Conservation (phyloP, 495 filamentous ascomycete species). For the Aspergillus affinis region DNA sequence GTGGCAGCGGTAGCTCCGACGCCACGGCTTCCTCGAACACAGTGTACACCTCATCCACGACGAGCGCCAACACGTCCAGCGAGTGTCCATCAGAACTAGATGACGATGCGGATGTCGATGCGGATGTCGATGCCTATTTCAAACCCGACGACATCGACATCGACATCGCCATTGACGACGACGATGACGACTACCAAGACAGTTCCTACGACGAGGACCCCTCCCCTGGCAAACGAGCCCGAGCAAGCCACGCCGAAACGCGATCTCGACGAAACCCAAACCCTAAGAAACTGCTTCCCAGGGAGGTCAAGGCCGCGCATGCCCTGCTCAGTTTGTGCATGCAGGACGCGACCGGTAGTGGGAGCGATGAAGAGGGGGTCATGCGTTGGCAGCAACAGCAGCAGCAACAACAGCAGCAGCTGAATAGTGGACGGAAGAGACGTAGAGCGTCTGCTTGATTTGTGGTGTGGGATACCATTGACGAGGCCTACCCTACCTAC, state of each 20-base stretch:
- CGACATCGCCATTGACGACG: not conserved
- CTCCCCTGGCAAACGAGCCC: not conserved
- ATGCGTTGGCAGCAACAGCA: slow-evolving; percentile 13
- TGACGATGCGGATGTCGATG: slow-evolving; percentile 12
- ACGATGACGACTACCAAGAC: slow-evolving; percentile 24
- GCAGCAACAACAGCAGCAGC: slow-evolving; percentile 8
- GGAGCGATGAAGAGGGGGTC: slow-evolving; percentile 14
- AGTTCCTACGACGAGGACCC: slow-evolving; percentile 13
- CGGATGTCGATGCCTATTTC: not conserved
- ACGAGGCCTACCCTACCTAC: too few species aligned
- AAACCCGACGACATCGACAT: not conserved
- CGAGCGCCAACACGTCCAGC: slow-evolving; percentile 1
- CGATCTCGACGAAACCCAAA: not conserved
- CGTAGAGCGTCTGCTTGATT: slow-evolving; percentile 19
- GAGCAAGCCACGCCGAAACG: slow-evolving; percentile 9
- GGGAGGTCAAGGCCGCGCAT: slow-evolving; percentile 57
- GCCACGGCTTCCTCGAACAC: slow-evolving; percentile 8
- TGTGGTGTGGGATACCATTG: not conserved
- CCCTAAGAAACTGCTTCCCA: slow-evolving; percentile 13
- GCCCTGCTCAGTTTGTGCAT: slow-evolving; percentile 55
- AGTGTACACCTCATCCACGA: not conserved
- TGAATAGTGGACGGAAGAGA: slow-evolving; percentile 14
- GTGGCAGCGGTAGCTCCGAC: slow-evolving; percentile 16
- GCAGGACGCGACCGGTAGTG: slow-evolving; percentile 32
- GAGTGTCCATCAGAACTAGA: not conserved